Evolutionary conservation across 495 filamentous ascomycete species (phyloP), one percentile per base, ranked within the genome.

Genomic region (Podospora sp.): DNA sequence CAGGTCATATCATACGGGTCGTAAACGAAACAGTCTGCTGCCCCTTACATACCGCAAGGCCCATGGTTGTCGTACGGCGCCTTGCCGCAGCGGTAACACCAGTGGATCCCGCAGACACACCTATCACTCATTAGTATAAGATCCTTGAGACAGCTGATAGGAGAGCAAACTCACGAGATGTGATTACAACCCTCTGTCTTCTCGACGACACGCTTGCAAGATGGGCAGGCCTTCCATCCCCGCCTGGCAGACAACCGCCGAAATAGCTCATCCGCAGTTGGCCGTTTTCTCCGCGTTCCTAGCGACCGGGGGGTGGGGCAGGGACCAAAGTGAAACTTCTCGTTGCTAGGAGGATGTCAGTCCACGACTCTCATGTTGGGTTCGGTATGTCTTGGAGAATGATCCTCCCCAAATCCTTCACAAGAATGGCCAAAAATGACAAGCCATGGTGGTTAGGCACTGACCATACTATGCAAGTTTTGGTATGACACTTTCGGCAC

Each of bases 81-180:
- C 55, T 59, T 55, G 8, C 68, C 72, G 40, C 72, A 73, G n/a
- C 65, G 60, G 26, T 73, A 73, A 25, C 72, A 73, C 21, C 64
- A 73, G 14, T 73, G 22, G 18, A 36, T 63, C 3, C 69, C 72
- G 27, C 72, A 73, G 11, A 55, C 8, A 21, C 68, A 69, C 3
- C 65, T 68, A 36, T 18, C 24, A 22, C 18, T 33, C 40, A 27
- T 50, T 18, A 62, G 24, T 20, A 59, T 16, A 21, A 7, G 3
- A 22, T n/a, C 52, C n/a, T 12, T 26, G 6, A 36, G 46, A 27
- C 20, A 0, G 25, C 27, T 14, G 12, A 7, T 25, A 51, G 50
- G 46, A 60, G 26, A 51, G n/a, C 35, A 50, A 11, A 64, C 65
- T 65, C 21, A 71, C 65, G 16, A 11, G 25, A 71, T 71, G 53